These are phyloP conservation scores for Trypanosomatidae sp. DNA, from an alignment of 208 protist genomes.

Conservation along the genomic window DNA sequence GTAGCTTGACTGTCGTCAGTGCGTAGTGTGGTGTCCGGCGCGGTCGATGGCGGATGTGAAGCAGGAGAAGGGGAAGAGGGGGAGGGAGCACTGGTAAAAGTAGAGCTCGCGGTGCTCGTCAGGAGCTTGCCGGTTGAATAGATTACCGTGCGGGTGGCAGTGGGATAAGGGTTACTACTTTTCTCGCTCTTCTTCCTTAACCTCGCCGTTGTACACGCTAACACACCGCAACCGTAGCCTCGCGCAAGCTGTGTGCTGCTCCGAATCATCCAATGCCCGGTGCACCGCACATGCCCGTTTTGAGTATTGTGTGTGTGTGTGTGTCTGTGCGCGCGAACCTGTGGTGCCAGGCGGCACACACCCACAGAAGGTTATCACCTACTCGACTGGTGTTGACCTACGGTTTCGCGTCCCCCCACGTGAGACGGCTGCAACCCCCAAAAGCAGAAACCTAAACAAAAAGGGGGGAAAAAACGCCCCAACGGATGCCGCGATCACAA, in stretches of 20 bases:
- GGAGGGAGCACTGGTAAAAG: slow-evolving; percentile 7
- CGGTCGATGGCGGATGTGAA: slow-evolving; percentile 2
- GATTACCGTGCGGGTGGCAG: slow-evolving; percentile 54
- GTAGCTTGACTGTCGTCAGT: slow-evolving; percentile 5
- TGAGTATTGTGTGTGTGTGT: background rate
- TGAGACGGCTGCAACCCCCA: background rate
- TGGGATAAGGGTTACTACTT: slow-evolving; percentile 44
- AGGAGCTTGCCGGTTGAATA: slow-evolving; percentile 19
- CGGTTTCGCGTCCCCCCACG: background rate
- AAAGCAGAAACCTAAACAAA: background rate
- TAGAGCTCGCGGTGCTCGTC: background rate
- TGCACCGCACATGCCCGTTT: background rate
- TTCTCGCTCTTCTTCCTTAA: slow-evolving; percentile 43
- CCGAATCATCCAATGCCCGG: slow-evolving; percentile 12
- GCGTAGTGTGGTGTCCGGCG: background rate
- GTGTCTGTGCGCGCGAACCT: background rate
- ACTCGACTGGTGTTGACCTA: too few species aligned
- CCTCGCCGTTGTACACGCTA: slow-evolving; percentile 24
- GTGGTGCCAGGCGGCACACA: too few species aligned
- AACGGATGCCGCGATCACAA: background rate
- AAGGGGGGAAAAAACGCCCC: background rate
- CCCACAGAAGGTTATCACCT: too few species aligned
- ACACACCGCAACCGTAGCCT: slow-evolving; percentile 24
- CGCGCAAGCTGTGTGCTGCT: slow-evolving; percentile 23
- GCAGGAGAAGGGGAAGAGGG: slow-evolving; percentile 26